Percentiles rank a stretch among this genome's conserved stretches.
Evolutionary conservation across 805 yeast genomes (phyloP).

Genomic region (Limtongia smithiae): DNA sequence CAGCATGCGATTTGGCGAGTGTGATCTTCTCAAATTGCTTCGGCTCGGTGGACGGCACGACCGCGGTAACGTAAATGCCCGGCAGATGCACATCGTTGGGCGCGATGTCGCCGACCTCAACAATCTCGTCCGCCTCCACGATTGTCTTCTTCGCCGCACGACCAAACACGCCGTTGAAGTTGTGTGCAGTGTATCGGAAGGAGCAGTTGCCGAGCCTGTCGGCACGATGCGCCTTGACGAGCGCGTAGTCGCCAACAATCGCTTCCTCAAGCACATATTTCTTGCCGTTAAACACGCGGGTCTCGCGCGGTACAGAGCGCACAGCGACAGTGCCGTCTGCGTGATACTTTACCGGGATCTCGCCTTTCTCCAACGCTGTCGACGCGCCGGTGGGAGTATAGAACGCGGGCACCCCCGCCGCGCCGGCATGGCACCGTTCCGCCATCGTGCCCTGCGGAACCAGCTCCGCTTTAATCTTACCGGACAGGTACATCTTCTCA

Average conservation of each 20-base stretch:
- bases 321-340: slow-evolving; percentile 39
- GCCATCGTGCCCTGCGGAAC: slow-evolving; percentile 52
- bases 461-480: slow-evolving; percentile 45
- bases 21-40: slow-evolving; percentile 43
- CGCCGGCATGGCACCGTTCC: slow-evolving; percentile 48
- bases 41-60: slow-evolving; percentile 40
- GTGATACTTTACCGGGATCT: slow-evolving; percentile 44
- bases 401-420: slow-evolving; percentile 49
- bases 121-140: slow-evolving; percentile 51
- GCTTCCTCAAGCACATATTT: slow-evolving; percentile 46
- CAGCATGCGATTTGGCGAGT: not conserved
- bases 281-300: slow-evolving; percentile 43
- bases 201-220: slow-evolving; percentile 48
- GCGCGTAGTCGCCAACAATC: slow-evolving; percentile 46
- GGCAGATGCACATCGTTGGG: slow-evolving; percentile 49
- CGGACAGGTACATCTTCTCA: slow-evolving; percentile 42
- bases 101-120: slow-evolving; percentile 44
- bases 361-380: slow-evolving; percentile 50
- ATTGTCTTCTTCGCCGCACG: slow-evolving; percentile 45
- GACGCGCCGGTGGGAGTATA: slow-evolving; percentile 49
- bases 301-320: slow-evolving; percentile 42
- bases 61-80: slow-evolving; percentile 43
- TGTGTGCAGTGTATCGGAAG: slow-evolving; percentile 46
- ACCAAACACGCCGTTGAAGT: slow-evolving; percentile 47
- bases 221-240: slow-evolving; percentile 47